Base-by-base conservation (phyloP, 768 basidiomycete genomes). In the Tylopilus cervinicoccineus region DNA sequence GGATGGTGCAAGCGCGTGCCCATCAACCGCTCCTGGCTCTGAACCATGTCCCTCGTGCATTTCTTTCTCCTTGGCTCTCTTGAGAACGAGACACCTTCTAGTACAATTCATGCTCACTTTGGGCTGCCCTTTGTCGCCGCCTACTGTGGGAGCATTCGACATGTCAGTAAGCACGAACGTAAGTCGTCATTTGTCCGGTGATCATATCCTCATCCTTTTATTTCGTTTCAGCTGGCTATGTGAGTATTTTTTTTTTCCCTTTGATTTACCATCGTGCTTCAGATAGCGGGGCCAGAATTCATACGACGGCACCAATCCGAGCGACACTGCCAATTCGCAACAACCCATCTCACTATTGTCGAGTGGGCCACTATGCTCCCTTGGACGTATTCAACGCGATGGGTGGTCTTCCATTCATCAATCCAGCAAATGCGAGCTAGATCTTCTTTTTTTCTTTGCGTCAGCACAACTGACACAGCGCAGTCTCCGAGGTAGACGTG, bases 381-480 rank as follows among this genome's bases (percentile, higher is more conserved):
- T n/a, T n/a, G n/a, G n/a, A n/a, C n/a, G n/a, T n/a, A n/a, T n/a
- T 80, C 67, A 81, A 79, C 61, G 73, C 74, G 14, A 70, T 74
- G 5, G 84, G 80, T 3, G 80, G 76, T 20, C 55, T 77, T 1
- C 85, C 85, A 4, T 76, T 78, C 29, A 66, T 86, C 46, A 72
- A 86, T 63, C 61, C 86, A 26, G 74, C 81, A 11, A 84, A 83
- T 57, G 84, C 78, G 45, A 53, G 70, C 29, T 24, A n/a, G n/a
- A n/a, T n/a, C n/a, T n/a, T n/a, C n/a, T n/a, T n/a, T n/a, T n/a
- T n/a, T n/a, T n/a, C n/a, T n/a, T n/a, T n/a, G n/a, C n/a, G n/a
- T n/a, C n/a, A 22, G 31, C 20, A 32, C 2, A 8, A 26, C 32
- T 13, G 2, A 50, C 10, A 3, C 20, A n/a, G 11, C 6, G 17